Conservation (phyloP, 2,329 filamentous ascomycete genomes). For the Anisogramma anomala region DNA sequence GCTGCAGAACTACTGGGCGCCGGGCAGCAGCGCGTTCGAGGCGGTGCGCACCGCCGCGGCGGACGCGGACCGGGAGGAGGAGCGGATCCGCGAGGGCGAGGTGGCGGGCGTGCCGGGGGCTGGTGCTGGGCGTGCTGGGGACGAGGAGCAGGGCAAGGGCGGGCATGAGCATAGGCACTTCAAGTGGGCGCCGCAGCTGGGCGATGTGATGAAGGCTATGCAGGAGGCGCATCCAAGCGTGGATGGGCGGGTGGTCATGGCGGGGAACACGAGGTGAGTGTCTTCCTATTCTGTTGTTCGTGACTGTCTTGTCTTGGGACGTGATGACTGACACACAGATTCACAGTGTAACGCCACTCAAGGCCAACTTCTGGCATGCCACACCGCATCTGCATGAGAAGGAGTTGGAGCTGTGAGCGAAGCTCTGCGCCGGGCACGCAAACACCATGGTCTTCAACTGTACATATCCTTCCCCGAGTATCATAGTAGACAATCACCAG, state of each 20-base stretch:
- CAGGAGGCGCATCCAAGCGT: conserved; percentile 67
- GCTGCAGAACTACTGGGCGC: conserved; percentile 81
- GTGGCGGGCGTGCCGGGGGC: conserved; percentile 29
- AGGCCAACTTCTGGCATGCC: conserved; percentile 83
- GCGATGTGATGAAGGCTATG: conserved; percentile 81
- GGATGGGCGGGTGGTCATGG: conserved; percentile 85
- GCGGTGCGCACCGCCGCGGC: conserved; percentile 61
- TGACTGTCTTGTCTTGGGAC: background rate
- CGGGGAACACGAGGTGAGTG: conserved; percentile 70
- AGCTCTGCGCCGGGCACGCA: conserved; percentile 14
- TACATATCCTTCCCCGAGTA: background rate
- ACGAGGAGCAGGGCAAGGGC: conserved; percentile 22
- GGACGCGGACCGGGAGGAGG: conserved; percentile 59
- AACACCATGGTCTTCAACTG: conserved; percentile 5
- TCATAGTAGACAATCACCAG: background rate
- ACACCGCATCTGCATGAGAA: conserved; percentile 48
- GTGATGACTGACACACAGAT: conserved; percentile 7
- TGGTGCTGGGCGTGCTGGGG: conserved; percentile 21
- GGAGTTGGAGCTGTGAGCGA: conserved; percentile 76
- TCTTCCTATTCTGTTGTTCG: conserved; percentile 2
- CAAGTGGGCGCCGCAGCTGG: conserved; percentile 84
- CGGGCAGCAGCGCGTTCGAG: conserved; percentile 68
- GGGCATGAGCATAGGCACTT: conserved; percentile 74
- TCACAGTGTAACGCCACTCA: conserved; percentile 74
- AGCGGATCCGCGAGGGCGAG: conserved; percentile 57